Conservation (phyloP, 2,329 filamentous ascomycete genomes). For the Lecanicillium sp. region DNA sequence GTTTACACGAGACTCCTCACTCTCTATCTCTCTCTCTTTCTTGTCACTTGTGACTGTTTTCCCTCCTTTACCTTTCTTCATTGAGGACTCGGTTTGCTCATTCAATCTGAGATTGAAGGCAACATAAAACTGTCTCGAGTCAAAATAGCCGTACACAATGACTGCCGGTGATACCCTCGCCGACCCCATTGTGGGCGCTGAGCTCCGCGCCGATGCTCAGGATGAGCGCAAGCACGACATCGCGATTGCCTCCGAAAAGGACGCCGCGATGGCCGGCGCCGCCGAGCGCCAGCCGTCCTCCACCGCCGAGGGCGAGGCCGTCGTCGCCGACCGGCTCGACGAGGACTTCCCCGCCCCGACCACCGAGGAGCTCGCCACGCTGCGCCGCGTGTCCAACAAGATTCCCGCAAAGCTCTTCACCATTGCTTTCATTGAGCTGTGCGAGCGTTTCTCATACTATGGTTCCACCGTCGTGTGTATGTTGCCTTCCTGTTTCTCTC, state of each 20-base stretch:
- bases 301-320: conserved; percentile 18
- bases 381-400: conserved; percentile 49
- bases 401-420: conserved; percentile 56
- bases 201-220: conserved; percentile 13
- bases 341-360: conserved; percentile 31
- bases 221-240: conserved; percentile 16
- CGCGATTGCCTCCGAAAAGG: background rate
- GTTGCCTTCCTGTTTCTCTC: conserved; percentile 24
- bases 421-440: conserved; percentile 62
- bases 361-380: conserved; percentile 44
- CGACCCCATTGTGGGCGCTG: conserved; percentile 22
- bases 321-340: background rate
- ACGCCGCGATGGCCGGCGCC: background rate
- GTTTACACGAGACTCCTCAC: background rate
- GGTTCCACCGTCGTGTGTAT: conserved; percentile 59
- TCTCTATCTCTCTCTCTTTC: background rate
- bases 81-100: too few species aligned
- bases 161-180: conserved; percentile 20
- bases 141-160: background rate
- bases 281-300: conserved; percentile 16
- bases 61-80: background rate
- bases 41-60: background rate
- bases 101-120: background rate
- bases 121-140: too few species aligned
- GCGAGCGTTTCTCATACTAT: conserved; percentile 69